Conservation (phyloP, 23 red algal species). For the Gracilaria vermiculophylla region DNA sequence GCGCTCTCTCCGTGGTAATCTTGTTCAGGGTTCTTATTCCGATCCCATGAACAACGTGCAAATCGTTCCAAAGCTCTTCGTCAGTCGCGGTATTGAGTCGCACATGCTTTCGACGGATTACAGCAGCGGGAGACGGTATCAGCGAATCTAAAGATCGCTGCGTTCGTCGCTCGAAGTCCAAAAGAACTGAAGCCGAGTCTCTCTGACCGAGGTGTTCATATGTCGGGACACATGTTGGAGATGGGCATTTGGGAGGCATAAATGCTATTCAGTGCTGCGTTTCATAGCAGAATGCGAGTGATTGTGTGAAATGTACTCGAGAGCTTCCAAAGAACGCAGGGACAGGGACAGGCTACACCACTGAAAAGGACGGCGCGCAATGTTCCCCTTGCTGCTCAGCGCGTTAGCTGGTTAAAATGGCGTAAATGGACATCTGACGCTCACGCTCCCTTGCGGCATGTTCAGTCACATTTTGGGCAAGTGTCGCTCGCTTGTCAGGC, state of each 20-base stretch:
- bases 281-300: no score
- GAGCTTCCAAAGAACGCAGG: no score
- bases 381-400: no score
- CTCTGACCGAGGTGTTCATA: background rate
- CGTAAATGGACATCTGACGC: no score
- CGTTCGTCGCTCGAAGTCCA: background rate
- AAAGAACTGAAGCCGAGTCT: background rate
- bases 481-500: no score
- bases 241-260: background rate
- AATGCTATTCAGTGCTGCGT: no score
- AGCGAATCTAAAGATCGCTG: background rate
- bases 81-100: background rate
- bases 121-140: background rate
- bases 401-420: no score
- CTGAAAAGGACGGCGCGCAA: no score
- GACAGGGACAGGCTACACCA: no score
- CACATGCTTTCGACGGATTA: background rate
- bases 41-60: slow-evolving; percentile 7
- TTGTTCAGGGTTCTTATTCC: slow-evolving; percentile 47
- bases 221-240: background rate
- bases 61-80: background rate
- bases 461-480: no score
- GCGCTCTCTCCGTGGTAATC: slow-evolving; percentile 26
- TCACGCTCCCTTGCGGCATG: no score
- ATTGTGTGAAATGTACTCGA: no score